Base-by-base conservation (phyloP, 345 rosid species). In the Trapa incisa region DNA sequence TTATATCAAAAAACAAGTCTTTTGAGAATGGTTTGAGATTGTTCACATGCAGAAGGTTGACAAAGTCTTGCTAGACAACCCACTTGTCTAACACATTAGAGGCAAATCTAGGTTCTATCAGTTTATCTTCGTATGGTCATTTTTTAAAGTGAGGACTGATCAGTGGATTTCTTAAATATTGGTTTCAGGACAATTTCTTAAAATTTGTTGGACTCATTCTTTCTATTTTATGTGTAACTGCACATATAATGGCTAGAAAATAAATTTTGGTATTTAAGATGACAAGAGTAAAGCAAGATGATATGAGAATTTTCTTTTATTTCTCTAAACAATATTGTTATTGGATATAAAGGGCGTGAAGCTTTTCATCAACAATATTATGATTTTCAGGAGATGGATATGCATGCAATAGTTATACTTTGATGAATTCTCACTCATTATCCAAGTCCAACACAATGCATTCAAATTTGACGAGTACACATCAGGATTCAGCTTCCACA, bases 381-480 rank as follows among this genome's bases (percentile, higher is more conserved):
- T 43, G 41, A 33, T 54, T 69, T 41, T 76, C 84, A 93, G 99
- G 89, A 75, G 97, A 86, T 78, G 91, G 83, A 56, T 82, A 78
- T 85, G 86, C 81, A 73, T 73, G 67, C 73, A 81, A 68, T 77
- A 74, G 81, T 64, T 89, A 85, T 72, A 71, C 86, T 73, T 68
- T 85, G 68, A 72, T 71, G 65, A 86, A 74, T 73, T 47, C 85
- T 72, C 97, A 83, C 75, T 74, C 97, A 68, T 66, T 81, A 73
- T 56, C 90, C 60, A 86, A 80, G 80, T 68, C 89, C 61, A 82
- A 73, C 75, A 69, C 84, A 67, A 60, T 86, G 78, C 85, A 78
- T 65, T 79, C 80, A 1, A 80, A 75, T 73, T 74, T 80, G 66
- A 89, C 82, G 72, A 81, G 80, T 43, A 58, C 80, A 35, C 84